A percentile compares a stretch with the other conserved stretches of the same genome.
phyloP scores from a whole-genome alignment of 1,139 yeast genomes.

The Kluyveromyces sp. region DNA sequence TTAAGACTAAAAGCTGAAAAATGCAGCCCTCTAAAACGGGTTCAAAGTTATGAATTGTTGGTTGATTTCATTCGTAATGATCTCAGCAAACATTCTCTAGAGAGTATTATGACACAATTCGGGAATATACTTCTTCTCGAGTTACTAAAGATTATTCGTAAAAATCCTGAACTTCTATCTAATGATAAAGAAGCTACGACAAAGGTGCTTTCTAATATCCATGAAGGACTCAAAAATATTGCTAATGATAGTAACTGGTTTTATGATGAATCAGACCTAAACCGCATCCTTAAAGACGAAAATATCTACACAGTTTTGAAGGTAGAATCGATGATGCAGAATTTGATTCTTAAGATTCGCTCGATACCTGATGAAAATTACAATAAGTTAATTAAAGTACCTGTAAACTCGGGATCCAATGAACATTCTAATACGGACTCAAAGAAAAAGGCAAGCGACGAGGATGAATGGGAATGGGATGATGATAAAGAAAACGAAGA shows the following conservation, averaged over 20 bases:
- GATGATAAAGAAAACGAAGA: conserved; percentile 15
- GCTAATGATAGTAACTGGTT: conserved; percentile 13
- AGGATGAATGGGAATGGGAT: conserved; percentile 22
- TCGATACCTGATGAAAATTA: conserved; percentile 8
- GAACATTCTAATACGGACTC: too few species aligned
- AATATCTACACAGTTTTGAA: conserved; percentile 18
- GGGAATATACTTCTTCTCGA: conserved; percentile 21
- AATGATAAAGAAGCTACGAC: conserved; percentile 10
- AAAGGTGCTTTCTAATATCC: conserved; percentile 8
- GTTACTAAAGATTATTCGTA: conserved; percentile 18
- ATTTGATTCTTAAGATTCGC: conserved; percentile 10
- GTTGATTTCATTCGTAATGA: conserved; percentile 12
- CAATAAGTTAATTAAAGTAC: background rate
- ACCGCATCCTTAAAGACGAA: conserved; percentile 16
- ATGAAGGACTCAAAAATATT: conserved; percentile 10
- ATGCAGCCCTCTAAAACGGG: conserved; percentile 2
- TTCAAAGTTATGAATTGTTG: conserved; percentile 14
- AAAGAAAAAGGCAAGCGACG: background rate
- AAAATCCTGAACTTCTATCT: conserved; percentile 17
- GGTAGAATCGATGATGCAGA: conserved; percentile 21
- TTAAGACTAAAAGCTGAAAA: background rate
- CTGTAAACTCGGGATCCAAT: background rate
- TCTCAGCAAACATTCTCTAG: conserved; percentile 4
- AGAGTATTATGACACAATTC: conserved; percentile 10
- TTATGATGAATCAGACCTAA: conserved; percentile 15